A percentile compares a stretch with the other conserved stretches of the same genome.
Conservation (phyloP, 148 eudicot genomes). For the Salicornia ramosissima region DNA sequence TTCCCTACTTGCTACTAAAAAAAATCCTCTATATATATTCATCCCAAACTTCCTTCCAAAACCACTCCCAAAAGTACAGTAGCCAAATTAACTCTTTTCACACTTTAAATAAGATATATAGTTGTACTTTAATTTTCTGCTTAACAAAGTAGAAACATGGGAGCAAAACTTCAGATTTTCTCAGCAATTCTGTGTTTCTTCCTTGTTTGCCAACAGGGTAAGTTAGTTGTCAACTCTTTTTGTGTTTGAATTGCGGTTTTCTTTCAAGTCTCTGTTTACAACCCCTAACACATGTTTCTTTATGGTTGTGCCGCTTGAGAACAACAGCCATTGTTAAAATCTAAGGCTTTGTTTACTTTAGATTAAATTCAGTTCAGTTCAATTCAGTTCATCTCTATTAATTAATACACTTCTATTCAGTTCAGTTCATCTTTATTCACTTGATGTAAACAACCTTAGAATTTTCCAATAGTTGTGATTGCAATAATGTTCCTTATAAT, state of each 20-base stretch:
- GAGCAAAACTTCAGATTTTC: constrained; percentile 11
- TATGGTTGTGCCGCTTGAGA: no score
- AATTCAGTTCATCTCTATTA: no score
- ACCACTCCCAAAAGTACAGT: neutral
- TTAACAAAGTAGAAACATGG: constrained; percentile 13
- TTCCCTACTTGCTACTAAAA: neutral
- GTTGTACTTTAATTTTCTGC: neutral
- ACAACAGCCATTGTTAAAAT: no score
- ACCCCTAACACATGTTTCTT: no score
- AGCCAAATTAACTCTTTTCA: neutral
- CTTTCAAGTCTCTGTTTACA: neutral
- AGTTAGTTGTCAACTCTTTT: neutral
- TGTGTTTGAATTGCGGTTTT: neutral
- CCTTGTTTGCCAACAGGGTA: constrained; percentile 24
- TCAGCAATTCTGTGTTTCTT: constrained; percentile 13
- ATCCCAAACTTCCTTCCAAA: neutral
- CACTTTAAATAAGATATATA: neutral
- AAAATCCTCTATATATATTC: constrained; percentile 14
- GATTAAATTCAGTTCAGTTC: no score
- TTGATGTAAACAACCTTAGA: no score
- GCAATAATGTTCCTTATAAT: no score
- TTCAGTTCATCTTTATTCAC: no score
- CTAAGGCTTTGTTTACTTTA: no score
- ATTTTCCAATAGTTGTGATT: no score
- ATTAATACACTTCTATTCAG: no score